Base-by-base conservation (phyloP, 371 early-diverging fungal genomes). In the Lichtheimia hyalospora region DNA sequence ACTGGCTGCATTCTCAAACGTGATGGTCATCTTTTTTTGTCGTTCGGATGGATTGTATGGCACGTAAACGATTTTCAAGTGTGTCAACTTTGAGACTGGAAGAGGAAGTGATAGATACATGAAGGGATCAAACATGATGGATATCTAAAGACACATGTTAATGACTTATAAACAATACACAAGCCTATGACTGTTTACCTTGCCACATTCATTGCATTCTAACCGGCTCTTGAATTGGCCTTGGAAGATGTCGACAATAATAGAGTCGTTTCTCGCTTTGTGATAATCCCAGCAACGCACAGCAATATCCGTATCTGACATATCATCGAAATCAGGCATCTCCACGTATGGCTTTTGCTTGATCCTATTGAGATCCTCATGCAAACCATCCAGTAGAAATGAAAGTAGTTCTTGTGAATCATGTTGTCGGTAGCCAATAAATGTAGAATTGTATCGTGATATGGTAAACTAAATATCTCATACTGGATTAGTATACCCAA, bases 181-280 rank as follows among this genome's bases (percentile, higher is more conserved):
- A 28, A 2, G 23, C 24, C 12, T 18, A 3, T 21, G 50, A 3
- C 42, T 10, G 3, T 41, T 40, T 57, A 76, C 78, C 69, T 87
- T 82, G 7, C 68, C 52, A 58, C 92, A 92, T 13, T 72, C 83
- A 21, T 74, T 67, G 65, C 96, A 96, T 25, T 85, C 77, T 27
- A 93, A 73, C 2, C 85, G 85, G 25, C 87, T 85, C 63, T 88
- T 91, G 64, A 89, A 89, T 66, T 92, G 89, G 0, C 92, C 93
- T 65, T 93, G 92, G 63, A 95, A 94, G 13, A 90, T 64, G 64
- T 92, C 91, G 4, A 90, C 87, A 64, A 94, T 80, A 52, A 89
- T 69, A 7, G 89, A 88, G 59, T 86, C 84, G 60, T 89, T 88
- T 42, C 88, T 74, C 10, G 82, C 77, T 44, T 77, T 76, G 65